Evolutionary conservation across 2,329 filamentous ascomycete species (phyloP), one percentile per base, ranked within the genome.

Genomic region (Knufia fluminis): DNA sequence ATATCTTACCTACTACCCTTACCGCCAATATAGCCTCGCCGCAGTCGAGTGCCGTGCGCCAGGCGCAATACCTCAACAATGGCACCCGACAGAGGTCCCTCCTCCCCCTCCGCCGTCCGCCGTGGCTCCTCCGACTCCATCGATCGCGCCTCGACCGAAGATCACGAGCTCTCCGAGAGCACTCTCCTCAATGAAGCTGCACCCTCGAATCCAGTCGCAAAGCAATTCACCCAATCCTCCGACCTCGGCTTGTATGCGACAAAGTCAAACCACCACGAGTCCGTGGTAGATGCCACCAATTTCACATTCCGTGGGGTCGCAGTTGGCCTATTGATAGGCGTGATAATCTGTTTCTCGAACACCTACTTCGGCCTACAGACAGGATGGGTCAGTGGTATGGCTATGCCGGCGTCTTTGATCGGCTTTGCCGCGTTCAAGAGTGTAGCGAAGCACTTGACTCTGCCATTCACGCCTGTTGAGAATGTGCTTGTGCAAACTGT

Each of bases 311-410:
- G 92, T 49, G 88, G 88, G 45, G 75, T 97, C 33, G 63, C 80
- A 3, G 87, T 86, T 23, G 92, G 92, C 14, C 73, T 94, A 4
- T 71, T 79, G 2, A 92, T 98, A 55, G 92, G 92, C 35, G 79
- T 92, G 3, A 74, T 97, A 49, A 95, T 97, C 61, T 92, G 86
- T 63, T 95, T 95, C 65, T 94, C 87, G 46, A 98, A 98, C 64
- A 96, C 94, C 74, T 98, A 97, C 67, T 98, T 98, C 65, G 92
- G 92, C n/a, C 74, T 98, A 26, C 92, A 97, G 69, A 94, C 87
- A 23, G 82, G 82, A 56, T 86, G 82, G 82, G 78, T 86, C 32
- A 80, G 83, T 61, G 86, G 87, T 58, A 97, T 98, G 92, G 86
- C 88, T 14, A 96, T 98, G 89, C 92, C 92, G 0, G 86, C 89